Conservation (phyloP, 495 filamentous ascomycete species). For the Neurospora sp. region DNA sequence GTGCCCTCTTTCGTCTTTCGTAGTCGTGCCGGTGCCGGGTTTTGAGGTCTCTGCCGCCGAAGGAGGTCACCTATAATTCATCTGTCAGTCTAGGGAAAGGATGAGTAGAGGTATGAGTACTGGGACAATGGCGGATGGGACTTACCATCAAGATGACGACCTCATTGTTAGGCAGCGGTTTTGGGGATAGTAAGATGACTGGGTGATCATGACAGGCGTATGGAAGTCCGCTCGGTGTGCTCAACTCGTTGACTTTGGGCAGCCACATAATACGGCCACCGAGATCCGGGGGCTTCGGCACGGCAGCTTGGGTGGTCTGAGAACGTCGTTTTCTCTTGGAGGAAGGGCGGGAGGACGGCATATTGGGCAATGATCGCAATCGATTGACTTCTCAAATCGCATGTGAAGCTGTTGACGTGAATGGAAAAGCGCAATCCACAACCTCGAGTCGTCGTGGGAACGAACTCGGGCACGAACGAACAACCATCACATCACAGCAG, state of each 20-base stretch:
- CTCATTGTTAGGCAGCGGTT: neutral
- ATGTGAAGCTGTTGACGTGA: neutral
- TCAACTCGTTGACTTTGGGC: neutral
- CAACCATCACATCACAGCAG: neutral
- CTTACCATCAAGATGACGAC: neutral
- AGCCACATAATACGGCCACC: neutral
- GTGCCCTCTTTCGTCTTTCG: neutral
- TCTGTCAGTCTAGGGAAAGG: neutral
- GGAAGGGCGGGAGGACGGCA: neutral
- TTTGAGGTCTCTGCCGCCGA: neutral
- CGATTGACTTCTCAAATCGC: neutral
- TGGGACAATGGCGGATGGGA: neutral
- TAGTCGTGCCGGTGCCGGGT: neutral
- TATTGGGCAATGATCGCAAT: neutral
- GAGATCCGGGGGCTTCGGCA: neutral
- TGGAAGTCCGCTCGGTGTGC: neutral
- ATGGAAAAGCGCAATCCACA: neutral
- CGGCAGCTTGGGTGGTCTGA: neutral
- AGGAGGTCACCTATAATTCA: neutral
- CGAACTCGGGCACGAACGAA: neutral
- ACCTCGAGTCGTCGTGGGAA: neutral
- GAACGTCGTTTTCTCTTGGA: neutral
- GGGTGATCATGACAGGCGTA: neutral
- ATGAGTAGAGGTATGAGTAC: neutral
- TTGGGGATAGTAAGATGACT: neutral